These are phyloP conservation scores for Fusarium setosum DNA, from an alignment of 2,329 filamentous ascomycete species.

Conservation along the genomic window DNA sequence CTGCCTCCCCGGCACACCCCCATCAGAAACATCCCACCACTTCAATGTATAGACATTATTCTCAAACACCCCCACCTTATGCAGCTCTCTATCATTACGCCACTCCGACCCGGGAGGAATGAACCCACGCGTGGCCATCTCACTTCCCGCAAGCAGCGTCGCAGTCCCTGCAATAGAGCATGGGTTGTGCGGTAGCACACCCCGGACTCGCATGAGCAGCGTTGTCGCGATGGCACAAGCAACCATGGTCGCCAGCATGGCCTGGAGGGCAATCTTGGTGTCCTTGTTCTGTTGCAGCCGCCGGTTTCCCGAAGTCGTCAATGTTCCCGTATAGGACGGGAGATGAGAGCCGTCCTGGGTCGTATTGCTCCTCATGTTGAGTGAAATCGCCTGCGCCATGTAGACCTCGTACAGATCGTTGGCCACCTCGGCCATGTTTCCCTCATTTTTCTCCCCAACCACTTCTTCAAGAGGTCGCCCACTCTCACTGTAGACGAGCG, in stretches of 20 bases:
- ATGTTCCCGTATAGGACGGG: conserved; percentile 20
- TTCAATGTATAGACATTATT: conserved; percentile 42
- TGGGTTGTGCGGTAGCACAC: conserved; percentile 44
- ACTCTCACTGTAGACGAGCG: conserved; percentile 24
- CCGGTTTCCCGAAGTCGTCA: conserved; percentile 4
- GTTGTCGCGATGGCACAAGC: conserved; percentile 38
- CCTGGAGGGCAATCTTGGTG: conserved; percentile 45
- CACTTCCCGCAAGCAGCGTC: conserved; percentile 40
- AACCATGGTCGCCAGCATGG: conserved; percentile 44
- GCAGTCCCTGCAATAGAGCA: conserved; percentile 45
- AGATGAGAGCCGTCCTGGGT: conserved; percentile 6
- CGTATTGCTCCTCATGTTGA: conserved; percentile 36
- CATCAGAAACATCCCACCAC: conserved; percentile 59
- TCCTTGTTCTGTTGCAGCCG: conserved; percentile 40
- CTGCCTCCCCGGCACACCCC: conserved; percentile 5
- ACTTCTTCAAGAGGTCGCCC: conserved; percentile 22
- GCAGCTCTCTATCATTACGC: conserved; percentile 34
- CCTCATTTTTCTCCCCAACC: conserved; percentile 21
- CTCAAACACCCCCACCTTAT: conserved; percentile 21
- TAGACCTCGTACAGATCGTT: conserved; percentile 38
- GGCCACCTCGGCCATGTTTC: conserved; percentile 23
- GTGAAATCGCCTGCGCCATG: conserved; percentile 43
- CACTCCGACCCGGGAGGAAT: conserved; percentile 43
- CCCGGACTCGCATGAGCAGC: conserved; percentile 32
- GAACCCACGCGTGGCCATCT: conserved; percentile 35